Evolutionary conservation across 2,329 filamentous ascomycete species (phyloP), one percentile per base, ranked within the genome.

Genomic region (Fonsecaea pugnacius): DNA sequence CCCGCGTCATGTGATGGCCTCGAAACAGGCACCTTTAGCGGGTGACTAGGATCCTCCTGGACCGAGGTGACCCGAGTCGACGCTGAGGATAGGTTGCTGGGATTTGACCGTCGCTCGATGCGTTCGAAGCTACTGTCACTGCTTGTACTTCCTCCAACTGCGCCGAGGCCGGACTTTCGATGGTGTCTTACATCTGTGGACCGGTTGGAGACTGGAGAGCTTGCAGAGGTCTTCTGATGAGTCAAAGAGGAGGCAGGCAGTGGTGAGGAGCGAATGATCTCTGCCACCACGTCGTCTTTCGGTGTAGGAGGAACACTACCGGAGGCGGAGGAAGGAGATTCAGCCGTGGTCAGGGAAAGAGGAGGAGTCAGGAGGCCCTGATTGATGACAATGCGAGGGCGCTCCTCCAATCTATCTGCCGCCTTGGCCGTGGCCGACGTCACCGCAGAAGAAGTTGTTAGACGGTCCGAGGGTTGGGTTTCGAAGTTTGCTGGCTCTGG

Each of bases 41-140:
- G 27, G n/a, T 40, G 27, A 38, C 32, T 46, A 12, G 33, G n/a
- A 36, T 60, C 63, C 18, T 58, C 65, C 12, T 61, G 52, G 12
- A 66, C 27, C 16, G 66, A 96, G 0, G 92, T 96, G 16, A 92
- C 93, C 62, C 93, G 83, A 1, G 93, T 97, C 1, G 93, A 96
- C 0, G 87, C 88, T 73, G 90, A 89, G 1, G 94, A 97, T 1
- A 92, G 75, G 33, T 91, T 82, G 75, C 91, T 96, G 54, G 86
- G 85, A 72, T 93, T 91, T 0, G 92, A 96, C 71, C 92, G 90
- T 35, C 90, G 88, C 62, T 83, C 78, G 71, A 83, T 85, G 79
- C 56, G 57, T 18, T 67, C 64, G 30, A 65, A 93, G 3, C 91
- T 93, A 75, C 88, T 91, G 72, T 85, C 89, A 66, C 91, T 94